Evolutionary conservation across 805 yeast genomes (phyloP), one percentile per base, ranked within the genome.

Genomic region (Teunomyces kruisii): DNA sequence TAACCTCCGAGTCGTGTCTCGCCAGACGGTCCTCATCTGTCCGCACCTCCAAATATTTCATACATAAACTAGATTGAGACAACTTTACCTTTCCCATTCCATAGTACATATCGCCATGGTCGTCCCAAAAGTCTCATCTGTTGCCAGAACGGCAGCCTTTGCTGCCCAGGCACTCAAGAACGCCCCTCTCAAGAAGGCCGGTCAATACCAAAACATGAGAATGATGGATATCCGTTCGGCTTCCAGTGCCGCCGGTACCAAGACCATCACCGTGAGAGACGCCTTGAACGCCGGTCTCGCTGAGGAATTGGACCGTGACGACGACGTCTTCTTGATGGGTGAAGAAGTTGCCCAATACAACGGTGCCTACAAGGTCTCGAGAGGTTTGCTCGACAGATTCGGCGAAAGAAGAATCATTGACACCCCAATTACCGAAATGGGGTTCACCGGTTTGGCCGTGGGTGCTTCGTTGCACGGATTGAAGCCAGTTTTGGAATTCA

Each of bases 331-430:
- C 78, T 70, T 94, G 58, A 87, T 94, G 81, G 99, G 99, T 71
- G 99, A 94, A 76, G 99, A 94, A 73, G 99, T 94, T 54, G 99
- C 96, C 37, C 98, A 92, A 71, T 94, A 94, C 75, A 91, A 94
- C 67, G 99, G 99, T 76, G 99, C 99, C 49, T 94, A 94, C 78
- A 94, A 94, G 77, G 86, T 94, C 53, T 86, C 98, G 53, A 84
- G 96, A 65, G 99, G 99, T 29, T 79, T 94, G 53, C 79, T 94
- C 62, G 99, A 94, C 72, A 81, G 95, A 67, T 91, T 90, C 61
- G 97, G 97, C 52, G 96, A 90, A 65, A 82, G 87, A 69, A 84
- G 97, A 74, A 85, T 91, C 48, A 79, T 91, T 50, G 97, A 91
- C 72, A 91, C 97, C 52, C 99, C 99, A 53, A 94, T 94, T 69